Conservation (phyloP, 169 alveolate genomes). For the Plasmodium billcollinsi region DNA sequence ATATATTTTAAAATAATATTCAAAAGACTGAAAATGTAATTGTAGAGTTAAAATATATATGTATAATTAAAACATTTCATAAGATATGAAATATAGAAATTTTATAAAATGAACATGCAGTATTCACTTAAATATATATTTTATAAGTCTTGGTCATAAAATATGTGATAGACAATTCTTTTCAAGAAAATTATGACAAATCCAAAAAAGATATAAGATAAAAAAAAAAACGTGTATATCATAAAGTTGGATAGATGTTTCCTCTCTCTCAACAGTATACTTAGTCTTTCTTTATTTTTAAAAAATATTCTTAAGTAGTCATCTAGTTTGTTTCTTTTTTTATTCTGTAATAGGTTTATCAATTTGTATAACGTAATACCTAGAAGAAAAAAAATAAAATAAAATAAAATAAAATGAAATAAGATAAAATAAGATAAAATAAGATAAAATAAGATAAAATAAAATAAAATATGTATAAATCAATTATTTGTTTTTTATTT, state of each 20-base stretch:
- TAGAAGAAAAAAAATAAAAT: too few relatives aligned
- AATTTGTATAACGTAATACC: slow-evolving; percentile 4
- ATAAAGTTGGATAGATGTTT: slow-evolving; percentile 19
- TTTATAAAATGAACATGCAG: too few relatives aligned
- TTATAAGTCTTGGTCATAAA: slow-evolving; percentile 61
- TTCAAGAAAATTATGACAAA: slow-evolving; percentile 22
- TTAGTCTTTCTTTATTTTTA: slow-evolving; percentile 12
- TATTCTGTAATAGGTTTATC: background rate
- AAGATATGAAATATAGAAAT: too few relatives aligned
- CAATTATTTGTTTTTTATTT: too few relatives aligned
- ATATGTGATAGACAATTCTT: slow-evolving; percentile 21
- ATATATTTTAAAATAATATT: too few relatives aligned
- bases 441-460: too few relatives aligned
- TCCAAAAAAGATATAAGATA: slow-evolving; percentile 39
- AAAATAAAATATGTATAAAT: too few relatives aligned
- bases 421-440: too few relatives aligned
- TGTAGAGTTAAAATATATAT: too few relatives aligned
- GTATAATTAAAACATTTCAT: too few relatives aligned
- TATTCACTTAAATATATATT: background rate
- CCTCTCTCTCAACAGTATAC: slow-evolving; percentile 6
- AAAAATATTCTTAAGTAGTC: slow-evolving; percentile 15
- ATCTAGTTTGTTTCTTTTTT: slow-evolving; percentile 4
- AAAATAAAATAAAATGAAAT: too few relatives aligned
- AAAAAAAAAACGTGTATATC: slow-evolving; percentile 28
- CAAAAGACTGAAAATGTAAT: too few relatives aligned